Evolutionary conservation across 2,329 filamentous ascomycete species (phyloP), one percentile per base, ranked within the genome.

Genomic region (Ophiostoma ulmi): DNA sequence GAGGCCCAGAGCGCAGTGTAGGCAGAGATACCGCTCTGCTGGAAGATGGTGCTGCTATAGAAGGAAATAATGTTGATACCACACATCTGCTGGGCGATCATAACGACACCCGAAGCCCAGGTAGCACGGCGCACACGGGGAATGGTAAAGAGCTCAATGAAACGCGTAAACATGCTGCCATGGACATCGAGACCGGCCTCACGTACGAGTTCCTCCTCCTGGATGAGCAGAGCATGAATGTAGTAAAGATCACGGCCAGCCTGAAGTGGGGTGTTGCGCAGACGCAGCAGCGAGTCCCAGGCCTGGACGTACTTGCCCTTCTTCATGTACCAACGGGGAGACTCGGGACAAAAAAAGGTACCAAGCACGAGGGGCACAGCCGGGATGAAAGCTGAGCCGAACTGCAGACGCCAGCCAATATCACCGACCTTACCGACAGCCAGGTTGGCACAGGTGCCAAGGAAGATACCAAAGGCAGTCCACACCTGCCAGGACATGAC

Each of bases 401-500:
- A 79, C 75, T 89, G 87, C 35, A 90, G 79, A 55, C 89, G 81
- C 89, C 89, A 91, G 6, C 86, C 81, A 52, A 88, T 85, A 2
- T 76, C 75, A n/a, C 86, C 86, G 0, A 83, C 82, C 68, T 88
- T 81, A 65, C 86, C 87, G 61, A 91, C 86, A 4, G 84, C 86
- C 39, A 91, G 81, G 75, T 91, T 91, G 72, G 88, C 88, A 71
- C 83, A 85, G 70, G 85, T 88, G 11, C 89, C 90, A 26, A 91
- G 80, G 77, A 91, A 88, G 73, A 83, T 83, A 67, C 82, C 73
- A 70, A 80, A 90, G 79, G 73, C 73, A 10, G 72, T 74, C 71
- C 83, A 87, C 22, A 87, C 76, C 48, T 74, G 90, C 91, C 91
- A 94, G 73, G 88, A 89, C 91, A 94, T 94, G 73, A 94, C 91